A percentile compares a stretch with the other conserved stretches of the same genome.
Conservation (phyloP, 1,139 yeast species). For the Suhomyces terraborum region DNA sequence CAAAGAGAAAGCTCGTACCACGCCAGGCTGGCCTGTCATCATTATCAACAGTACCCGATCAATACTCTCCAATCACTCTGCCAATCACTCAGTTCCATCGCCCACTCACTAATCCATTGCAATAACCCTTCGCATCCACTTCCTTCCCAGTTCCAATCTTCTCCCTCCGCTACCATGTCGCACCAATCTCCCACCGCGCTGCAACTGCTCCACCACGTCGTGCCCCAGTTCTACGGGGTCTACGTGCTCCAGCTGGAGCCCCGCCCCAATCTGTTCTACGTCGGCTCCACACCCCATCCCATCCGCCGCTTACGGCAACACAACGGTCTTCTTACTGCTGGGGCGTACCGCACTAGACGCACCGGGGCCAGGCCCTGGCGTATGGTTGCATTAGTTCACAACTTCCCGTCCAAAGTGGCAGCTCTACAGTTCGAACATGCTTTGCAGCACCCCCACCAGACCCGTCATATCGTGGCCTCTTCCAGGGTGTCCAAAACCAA, state of each 20-base stretch:
- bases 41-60: no score
- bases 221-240: constrained; percentile 59
- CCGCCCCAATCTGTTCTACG: constrained; percentile 59
- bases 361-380: constrained; percentile 71
- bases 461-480: constrained; percentile 55
- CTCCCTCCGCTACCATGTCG: no score
- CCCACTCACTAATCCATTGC: no score
- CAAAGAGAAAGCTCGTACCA: no score
- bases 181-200: no score
- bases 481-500: constrained; percentile 29
- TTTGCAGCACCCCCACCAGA: constrained; percentile 70
- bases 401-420: constrained; percentile 69
- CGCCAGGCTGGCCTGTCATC: no score
- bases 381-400: constrained; percentile 61
- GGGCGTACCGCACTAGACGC: constrained; percentile 66
- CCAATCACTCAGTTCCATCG: no score
- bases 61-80: no score
- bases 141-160: no score
- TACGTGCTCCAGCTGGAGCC: constrained; percentile 63
- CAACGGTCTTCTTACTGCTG: constrained; percentile 68
- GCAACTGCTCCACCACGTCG: no score
- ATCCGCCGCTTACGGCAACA: constrained; percentile 69
- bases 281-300: constrained; percentile 82
- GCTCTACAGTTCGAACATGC: constrained; percentile 81
- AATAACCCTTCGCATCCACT: no score